These are phyloP conservation scores for Blastobotrys aristatus DNA, from an alignment of 1,139 yeast species.

Conservation along the genomic window DNA sequence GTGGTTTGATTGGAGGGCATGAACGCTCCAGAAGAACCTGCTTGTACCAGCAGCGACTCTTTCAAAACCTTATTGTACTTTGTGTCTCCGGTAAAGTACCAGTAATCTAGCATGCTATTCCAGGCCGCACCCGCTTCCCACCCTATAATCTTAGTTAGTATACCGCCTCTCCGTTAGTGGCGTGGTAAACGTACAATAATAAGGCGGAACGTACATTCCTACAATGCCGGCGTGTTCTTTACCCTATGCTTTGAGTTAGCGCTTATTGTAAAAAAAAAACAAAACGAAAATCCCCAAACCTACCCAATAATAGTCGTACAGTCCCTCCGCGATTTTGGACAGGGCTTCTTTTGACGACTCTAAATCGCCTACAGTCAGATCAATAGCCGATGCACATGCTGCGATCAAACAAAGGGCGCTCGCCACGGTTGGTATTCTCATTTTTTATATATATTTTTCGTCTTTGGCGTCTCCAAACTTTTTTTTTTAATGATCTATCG, in stretches of 20 bases:
- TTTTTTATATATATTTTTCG: too few species aligned
- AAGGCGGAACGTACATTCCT: conserved; percentile 81
- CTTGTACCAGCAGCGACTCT: conserved; percentile 65
- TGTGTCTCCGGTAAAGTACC: conserved; percentile 66
- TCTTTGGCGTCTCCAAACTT: too few species aligned
- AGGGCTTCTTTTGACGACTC: conserved; percentile 47
- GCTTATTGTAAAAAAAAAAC: conserved; percentile 86
- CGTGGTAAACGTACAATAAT: too few species aligned
- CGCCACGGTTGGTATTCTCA: too few species aligned
- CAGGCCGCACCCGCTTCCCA: conserved; percentile 99
- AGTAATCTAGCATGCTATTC: conserved; percentile 79
- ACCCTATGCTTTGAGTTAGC: too few species aligned
- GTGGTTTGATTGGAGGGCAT: conserved; percentile 86
- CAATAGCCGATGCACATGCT: neutral
- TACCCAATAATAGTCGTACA: conserved; percentile 79
- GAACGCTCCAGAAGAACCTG: conserved; percentile 70
- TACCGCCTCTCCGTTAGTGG: too few species aligned
- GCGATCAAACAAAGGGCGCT: conserved; percentile 20
- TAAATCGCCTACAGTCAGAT: conserved; percentile 8
- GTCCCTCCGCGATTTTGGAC: conserved; percentile 58
- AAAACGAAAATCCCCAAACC: conserved; percentile 75
- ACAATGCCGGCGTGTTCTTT: conserved; percentile 56
- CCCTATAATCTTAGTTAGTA: too few species aligned
- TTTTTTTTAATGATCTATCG: too few species aligned
- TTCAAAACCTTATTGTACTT: conserved; percentile 57